These are phyloP conservation scores for Silene coronaria DNA, from an alignment of 179 eudicot species.

Conservation along the genomic window DNA sequence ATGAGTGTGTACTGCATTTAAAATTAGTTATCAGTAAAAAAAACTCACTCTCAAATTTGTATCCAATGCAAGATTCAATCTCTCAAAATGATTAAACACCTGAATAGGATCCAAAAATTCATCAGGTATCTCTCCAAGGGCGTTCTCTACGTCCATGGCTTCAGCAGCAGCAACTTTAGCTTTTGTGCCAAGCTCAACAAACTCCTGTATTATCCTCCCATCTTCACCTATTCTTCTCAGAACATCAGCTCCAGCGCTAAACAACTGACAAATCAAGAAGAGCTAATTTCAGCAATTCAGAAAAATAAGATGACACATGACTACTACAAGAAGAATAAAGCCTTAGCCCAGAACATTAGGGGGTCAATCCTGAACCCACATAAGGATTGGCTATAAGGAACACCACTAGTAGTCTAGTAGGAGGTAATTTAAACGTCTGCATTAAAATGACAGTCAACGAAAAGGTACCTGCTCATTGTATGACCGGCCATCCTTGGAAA, in stretches of 20 bases:
- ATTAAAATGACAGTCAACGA: background rate
- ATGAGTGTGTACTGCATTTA: constrained; percentile 80
- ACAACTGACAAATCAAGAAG: constrained; percentile 44
- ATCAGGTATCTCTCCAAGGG: constrained; percentile 97
- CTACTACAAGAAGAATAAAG: background rate
- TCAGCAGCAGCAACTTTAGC: constrained; percentile 83
- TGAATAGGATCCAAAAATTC: constrained; percentile 99
- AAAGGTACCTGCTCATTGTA: constrained; percentile 77
- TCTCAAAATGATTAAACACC: constrained; percentile 29
- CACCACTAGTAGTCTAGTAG: background rate
- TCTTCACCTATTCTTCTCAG: constrained; percentile 79
- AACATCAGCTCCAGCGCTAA: constrained; percentile 77
- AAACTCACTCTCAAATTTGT: background rate
- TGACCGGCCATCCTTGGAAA: constrained; percentile 88
- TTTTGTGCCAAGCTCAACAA: constrained; percentile 74
- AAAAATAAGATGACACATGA: background rate
- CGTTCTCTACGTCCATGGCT: constrained; percentile 91
- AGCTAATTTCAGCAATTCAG: constrained; percentile 9
- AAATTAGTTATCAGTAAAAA: constrained; percentile 8
- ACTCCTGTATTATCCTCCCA: constrained; percentile 64
- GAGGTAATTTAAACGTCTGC: background rate
- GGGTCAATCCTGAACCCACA: background rate
- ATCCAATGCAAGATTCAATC: background rate
- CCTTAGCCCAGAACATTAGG: background rate
- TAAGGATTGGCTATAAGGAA: background rate